These are phyloP conservation scores for Hypoxylon lenormandii DNA, from an alignment of 495 filamentous ascomycete species.

Conservation along the genomic window DNA sequence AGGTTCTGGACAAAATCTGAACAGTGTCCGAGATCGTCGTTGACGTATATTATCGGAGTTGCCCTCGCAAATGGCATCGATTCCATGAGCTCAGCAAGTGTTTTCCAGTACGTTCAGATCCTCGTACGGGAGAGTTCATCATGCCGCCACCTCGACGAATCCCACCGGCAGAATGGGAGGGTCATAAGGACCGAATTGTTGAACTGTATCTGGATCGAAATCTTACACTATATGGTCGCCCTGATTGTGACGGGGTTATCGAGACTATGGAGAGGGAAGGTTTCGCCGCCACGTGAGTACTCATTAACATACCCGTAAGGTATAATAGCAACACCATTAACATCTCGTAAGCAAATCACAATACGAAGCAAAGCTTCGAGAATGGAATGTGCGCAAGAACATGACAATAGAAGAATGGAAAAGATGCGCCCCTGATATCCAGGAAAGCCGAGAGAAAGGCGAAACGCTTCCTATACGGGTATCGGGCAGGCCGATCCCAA, in stretches of 20 bases:
- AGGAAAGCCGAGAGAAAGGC: neutral
- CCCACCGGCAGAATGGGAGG: conserved; percentile 3
- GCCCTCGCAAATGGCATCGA: too few species aligned
- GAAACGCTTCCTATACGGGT: neutral
- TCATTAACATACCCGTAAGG: neutral
- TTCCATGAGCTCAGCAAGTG: too few species aligned
- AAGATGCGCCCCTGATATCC: neutral
- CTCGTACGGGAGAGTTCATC: neutral
- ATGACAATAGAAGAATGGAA: neutral
- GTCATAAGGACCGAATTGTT: conserved; percentile 1
- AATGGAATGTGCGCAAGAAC: conserved; percentile 1
- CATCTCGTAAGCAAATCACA: neutral
- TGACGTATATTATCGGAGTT: neutral
- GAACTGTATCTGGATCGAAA: conserved; percentile 6
- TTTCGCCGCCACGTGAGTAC: neutral
- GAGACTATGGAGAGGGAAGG: neutral
- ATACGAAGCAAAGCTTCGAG: neutral
- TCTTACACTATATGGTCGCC: neutral
- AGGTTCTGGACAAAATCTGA: neutral
- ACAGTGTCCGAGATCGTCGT: neutral
- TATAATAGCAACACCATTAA: neutral
- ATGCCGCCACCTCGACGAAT: conserved; percentile 17
- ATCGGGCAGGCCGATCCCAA: neutral
- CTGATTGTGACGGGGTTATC: neutral
- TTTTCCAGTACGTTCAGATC: neutral